Evolutionary conservation across 495 filamentous ascomycete species (phyloP), one percentile per base, ranked within the genome.

Genomic region (Annulohypoxylon nitens): DNA sequence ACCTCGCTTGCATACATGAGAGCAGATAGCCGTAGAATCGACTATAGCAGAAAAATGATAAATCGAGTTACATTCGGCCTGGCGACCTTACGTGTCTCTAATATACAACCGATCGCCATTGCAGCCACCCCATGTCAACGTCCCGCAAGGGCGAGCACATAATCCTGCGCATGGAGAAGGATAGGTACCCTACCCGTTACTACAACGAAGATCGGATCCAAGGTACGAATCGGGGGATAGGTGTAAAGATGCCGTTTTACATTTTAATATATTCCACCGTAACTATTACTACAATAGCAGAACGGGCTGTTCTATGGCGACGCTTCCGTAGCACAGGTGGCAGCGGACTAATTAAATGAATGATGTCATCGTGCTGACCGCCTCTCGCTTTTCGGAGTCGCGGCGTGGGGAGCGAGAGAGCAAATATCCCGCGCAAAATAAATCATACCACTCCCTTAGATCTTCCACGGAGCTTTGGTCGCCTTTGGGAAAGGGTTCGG

Each of bases 331-430:
- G 53, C 53, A 57, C n/a, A 16, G 7, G n/a, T 3, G 26, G 16
- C 9, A 20, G 30, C 25, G 48, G 11, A 30, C 11, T 50, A 47
- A 9, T 43, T 34, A 67, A 45, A 68, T 48, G 18, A 18, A 69
- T 74, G 71, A 74, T 61, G 66, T 74, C 71, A 74, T 67, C 50
- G 55, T 70, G 66, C 71, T 74, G 71, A 74, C 71, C 71, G 71
- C 71, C 41, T 61, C 34, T 47, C 43, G 16, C 12, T 11, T 2
- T 34, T 47, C 30, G 51, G 36, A 11, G 36, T 23, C 20, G 34
- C 20, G 36, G 58, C 36, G 59, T 59, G 26, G 60, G 8, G 47
- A 25, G 60, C 10, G 47, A 25, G 34, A 58, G 16, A 43, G 30
- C 20, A 70, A 51, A 51, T 26, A 51, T 60, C 60, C 60, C 51